Percentiles rank a stretch among this genome's conserved stretches.
These are phyloP conservation scores for Coniochaeta prunicola DNA, from an alignment of 2,329 filamentous ascomycete genomes.

Conservation along the genomic window DNA sequence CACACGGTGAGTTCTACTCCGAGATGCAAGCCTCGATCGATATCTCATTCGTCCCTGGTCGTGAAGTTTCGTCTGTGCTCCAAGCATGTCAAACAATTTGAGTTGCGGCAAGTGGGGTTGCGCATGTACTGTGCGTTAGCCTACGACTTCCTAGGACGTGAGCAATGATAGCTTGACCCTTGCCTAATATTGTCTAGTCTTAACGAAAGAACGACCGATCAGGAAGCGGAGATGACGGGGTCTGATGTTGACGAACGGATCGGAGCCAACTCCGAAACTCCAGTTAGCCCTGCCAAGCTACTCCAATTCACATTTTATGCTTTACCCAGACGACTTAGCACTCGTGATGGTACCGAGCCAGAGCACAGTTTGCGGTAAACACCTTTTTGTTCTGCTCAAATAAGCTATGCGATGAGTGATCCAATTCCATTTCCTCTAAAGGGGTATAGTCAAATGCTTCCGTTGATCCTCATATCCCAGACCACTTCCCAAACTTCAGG, in stretches of 20 bases:
- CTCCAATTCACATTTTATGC: too few relatives aligned
- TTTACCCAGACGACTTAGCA: too few relatives aligned
- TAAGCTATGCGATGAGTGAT: too few relatives aligned
- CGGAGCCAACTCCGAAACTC: neutral
- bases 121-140: neutral
- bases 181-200: neutral
- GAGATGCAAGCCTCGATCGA: neutral
- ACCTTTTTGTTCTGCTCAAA: too few relatives aligned
- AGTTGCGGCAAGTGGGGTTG: neutral
- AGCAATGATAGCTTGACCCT: neutral
- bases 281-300: too few relatives aligned
- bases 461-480: constrained; percentile 36
- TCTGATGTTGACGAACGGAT: neutral
- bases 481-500: constrained; percentile 58
- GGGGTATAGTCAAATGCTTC: too few relatives aligned
- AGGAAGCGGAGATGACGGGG: neutral
- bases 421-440: too few relatives aligned
- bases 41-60: neutral
- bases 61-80: neutral
- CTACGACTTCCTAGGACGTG: neutral
- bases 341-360: too few relatives aligned
- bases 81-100: neutral
- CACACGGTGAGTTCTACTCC: neutral
- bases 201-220: neutral
- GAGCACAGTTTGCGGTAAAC: too few relatives aligned